Base-by-base conservation (phyloP, 1,284 basidiomycete genomes). In the Taiwanofungus camphoratus region DNA sequence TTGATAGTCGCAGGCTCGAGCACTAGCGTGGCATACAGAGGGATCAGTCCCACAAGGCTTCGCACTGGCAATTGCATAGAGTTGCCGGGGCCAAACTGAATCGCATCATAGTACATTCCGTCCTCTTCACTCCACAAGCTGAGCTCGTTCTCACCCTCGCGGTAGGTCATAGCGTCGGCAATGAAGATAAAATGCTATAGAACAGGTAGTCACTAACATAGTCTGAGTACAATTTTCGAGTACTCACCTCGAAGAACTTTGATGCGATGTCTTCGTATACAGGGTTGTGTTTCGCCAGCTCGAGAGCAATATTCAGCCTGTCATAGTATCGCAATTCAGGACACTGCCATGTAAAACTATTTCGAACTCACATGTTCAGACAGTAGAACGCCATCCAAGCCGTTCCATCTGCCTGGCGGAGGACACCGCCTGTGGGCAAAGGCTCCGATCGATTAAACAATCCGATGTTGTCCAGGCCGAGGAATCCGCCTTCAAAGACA, bases 301-400 rank as follows among this genome's bases (percentile, higher is more conserved):
- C 95, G 38, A 99, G 78, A 1, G 95, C 93, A 65, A 99, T 98
- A 65, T 88, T 95, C 61, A 99, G 69, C 89, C 88, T 92, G 5
- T 27, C n/a, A 27, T 27, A 13, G 8, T 27, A 27, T 8, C 26
- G 26, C 26, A 27, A 27, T 7, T 13, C 26, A 27, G 13, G 26
- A 27, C 13, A 27, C 26, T 8, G 7, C 23, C 13, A 32, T 26
- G 22, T 18, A 43, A 16, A 5, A 21, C 18, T 15, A 5, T 19
- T 32, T 44, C 33, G 15, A 2, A 52, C 76, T 57, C 51, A 87
- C 93, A 98, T 98, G 60, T 95, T 95, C 48, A 98, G 68, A 55
- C 85, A 91, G 64, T 95, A 99, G 71, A 98, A 98, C 21, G 92
- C 94, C 95, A 99, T 99, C 95, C 95, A 98, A 0, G 93, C 91